These are phyloP conservation scores for Sodiomyces alkalinus DNA, from an alignment of 2,329 filamentous ascomycete genomes.

Conservation along the genomic window DNA sequence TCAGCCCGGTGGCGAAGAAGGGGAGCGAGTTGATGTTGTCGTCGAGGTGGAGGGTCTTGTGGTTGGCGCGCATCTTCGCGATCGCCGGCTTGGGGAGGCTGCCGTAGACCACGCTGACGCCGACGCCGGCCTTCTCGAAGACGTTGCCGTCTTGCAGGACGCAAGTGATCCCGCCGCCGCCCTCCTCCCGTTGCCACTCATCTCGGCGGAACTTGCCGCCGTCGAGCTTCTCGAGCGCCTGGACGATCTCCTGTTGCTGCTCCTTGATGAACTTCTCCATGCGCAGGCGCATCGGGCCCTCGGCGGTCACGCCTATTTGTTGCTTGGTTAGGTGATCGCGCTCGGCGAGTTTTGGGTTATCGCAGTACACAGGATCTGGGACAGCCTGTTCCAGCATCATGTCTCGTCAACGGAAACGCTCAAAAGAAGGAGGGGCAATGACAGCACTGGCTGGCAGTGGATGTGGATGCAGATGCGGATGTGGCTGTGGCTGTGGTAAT, in stretches of 20 bases:
- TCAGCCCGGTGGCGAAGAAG: slow-evolving; percentile 91
- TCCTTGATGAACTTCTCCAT: slow-evolving; percentile 96
- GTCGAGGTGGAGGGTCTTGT: slow-evolving; percentile 80
- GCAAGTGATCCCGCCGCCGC: slow-evolving; percentile 86
- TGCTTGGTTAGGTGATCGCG: slow-evolving; percentile 70
- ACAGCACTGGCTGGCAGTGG: slow-evolving; percentile 7
- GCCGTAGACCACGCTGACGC: slow-evolving; percentile 89
- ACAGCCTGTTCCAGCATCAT: no score
- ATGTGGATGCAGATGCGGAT: no score
- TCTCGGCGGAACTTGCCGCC: slow-evolving; percentile 70
- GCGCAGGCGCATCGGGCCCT: slow-evolving; percentile 88
- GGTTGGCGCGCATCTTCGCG: slow-evolving; percentile 83
- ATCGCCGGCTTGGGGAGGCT: slow-evolving; percentile 77
- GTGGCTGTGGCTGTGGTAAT: slow-evolving; percentile 3
- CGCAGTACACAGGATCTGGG: slow-evolving; percentile 30
- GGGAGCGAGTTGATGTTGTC: slow-evolving; percentile 64
- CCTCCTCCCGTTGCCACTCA: slow-evolving; percentile 74
- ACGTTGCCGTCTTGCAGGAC: slow-evolving; percentile 92
- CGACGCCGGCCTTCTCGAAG: slow-evolving; percentile 95
- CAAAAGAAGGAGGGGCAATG: slow-evolving; percentile 1
- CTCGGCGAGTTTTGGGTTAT: slow-evolving; percentile 63
- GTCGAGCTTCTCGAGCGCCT: slow-evolving; percentile 69
- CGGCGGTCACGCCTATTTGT: slow-evolving; percentile 55
- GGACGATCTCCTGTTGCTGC: slow-evolving; percentile 78
- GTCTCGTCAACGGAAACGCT: no score